Evolutionary conservation across 148 eudicot species (phyloP).

Genomic region (Chenopodium album): DNA sequence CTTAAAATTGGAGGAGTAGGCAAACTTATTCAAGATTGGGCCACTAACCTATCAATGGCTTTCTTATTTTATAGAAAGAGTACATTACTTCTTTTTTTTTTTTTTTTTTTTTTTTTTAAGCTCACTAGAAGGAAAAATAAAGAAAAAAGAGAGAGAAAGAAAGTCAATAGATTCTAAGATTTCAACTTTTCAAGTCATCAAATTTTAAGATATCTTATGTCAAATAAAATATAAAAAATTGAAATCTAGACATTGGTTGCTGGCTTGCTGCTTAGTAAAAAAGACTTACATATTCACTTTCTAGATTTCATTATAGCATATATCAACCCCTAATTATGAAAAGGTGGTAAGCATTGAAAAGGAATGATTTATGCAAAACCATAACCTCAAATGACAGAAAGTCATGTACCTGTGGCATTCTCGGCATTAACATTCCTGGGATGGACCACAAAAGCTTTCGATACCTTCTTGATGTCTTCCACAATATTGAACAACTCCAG

Average conservation of each 20-base stretch:
- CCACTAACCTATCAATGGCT: not conserved
- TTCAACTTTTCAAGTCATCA: too few species aligned
- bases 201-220: too few species aligned
- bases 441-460: constrained; percentile 92
- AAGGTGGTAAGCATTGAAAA: not conserved
- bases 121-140: too few species aligned
- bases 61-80: not conserved
- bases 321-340: not conserved
- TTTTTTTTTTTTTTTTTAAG: too few species aligned
- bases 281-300: not conserved
- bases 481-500: constrained; percentile 86
- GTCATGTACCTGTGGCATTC: constrained; percentile 67
- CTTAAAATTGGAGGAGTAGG: not conserved
- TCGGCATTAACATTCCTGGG: constrained; percentile 93
- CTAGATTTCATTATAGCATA: not conserved
- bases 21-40: not conserved
- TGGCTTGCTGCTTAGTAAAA: too few species aligned
- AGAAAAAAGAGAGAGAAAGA: too few species aligned
- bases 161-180: not conserved
- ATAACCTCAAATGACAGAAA: constrained; percentile 11
- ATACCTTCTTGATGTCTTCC: constrained; percentile 91
- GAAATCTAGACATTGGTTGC: too few species aligned
- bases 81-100: not conserved
- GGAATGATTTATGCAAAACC: not conserved
- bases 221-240: too few species aligned